Evolutionary conservation across 305 asterid genomes (phyloP).

Genomic region (Nicotiana rustica): DNA sequence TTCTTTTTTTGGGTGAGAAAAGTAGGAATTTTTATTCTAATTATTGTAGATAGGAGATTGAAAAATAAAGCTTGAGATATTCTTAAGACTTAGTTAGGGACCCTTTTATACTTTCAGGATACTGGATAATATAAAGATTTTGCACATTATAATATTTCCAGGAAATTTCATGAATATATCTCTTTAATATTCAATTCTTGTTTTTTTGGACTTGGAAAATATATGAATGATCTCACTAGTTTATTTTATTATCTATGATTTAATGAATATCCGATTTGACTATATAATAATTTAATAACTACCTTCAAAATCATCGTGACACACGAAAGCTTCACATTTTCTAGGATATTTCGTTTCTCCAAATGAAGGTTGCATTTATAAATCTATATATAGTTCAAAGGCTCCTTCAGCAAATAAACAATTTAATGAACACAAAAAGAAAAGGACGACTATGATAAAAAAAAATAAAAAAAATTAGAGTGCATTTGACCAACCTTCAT

Average conservation of each 20-base stretch:
- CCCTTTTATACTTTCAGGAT: constrained; percentile 15
- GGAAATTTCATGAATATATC: constrained; percentile 19
- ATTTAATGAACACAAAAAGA: too few relatives aligned
- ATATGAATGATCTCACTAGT: neutral
- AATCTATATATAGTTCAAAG: neutral
- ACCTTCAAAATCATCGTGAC: neutral
- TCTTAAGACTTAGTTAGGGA: neutral
- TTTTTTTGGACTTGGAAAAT: neutral
- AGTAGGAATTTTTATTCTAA: neutral
- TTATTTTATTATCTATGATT: neutral
- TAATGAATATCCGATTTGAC: neutral
- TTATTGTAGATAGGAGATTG: neutral
- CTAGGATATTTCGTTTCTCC: constrained; percentile 10
- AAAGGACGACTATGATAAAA: too few relatives aligned
- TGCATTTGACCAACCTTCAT: neutral
- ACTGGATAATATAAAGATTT: neutral
- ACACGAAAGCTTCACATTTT: constrained; percentile 20
- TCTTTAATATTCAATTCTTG: neutral
- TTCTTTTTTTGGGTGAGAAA: neutral
- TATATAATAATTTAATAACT: neutral
- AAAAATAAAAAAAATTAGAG: neutral
- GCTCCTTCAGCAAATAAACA: neutral
- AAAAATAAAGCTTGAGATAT: neutral
- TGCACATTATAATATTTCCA: neutral
- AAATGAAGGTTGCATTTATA: neutral